Percentiles rank a stretch among this genome's conserved stretches.
These are phyloP conservation scores for Globisporangium recalcitrans DNA, from an alignment of 352 stramenopile species.

Conservation along the genomic window DNA sequence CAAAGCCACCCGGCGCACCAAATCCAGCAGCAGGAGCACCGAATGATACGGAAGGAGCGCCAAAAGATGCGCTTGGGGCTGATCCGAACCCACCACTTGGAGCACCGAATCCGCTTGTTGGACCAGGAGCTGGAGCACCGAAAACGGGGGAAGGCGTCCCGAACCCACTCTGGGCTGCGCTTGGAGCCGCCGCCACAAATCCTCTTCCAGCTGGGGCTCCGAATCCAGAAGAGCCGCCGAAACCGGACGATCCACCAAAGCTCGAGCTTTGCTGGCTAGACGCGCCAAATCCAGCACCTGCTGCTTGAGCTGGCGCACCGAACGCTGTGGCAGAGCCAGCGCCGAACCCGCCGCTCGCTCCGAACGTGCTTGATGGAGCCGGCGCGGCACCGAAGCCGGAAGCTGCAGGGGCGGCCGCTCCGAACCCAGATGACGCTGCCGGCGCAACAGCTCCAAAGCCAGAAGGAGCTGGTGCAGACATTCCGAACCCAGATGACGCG, in stretches of 20 bases:
- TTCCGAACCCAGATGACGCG: conserved; percentile 20
- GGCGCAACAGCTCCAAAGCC: conserved; percentile 12
- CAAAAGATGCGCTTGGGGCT: conserved; percentile 19
- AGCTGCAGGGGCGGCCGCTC: conserved; percentile 17
- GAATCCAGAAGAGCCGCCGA: conserved; percentile 16
- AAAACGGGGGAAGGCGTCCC: conserved; percentile 12
- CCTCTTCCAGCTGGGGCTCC: conserved; percentile 8
- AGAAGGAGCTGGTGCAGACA: conserved; percentile 9
- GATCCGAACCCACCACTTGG: conserved; percentile 15
- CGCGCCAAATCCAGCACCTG: conserved; percentile 1
- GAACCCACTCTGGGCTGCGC: conserved; percentile 1
- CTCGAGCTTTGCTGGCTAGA: conserved; percentile 14
- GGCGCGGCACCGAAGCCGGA: conserved; percentile 30
- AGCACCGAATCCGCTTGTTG: conserved; percentile 26
- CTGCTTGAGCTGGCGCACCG: background rate
- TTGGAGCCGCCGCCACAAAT: conserved; percentile 19
- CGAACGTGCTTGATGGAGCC: conserved; percentile 13
- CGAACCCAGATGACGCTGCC: conserved; percentile 24
- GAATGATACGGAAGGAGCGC: conserved; percentile 25
- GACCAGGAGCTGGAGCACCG: conserved; percentile 11
- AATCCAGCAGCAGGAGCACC: conserved; percentile 20
- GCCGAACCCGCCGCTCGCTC: background rate
- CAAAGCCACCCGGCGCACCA: conserved; percentile 23
- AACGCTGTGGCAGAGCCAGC: conserved; percentile 9
- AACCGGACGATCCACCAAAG: conserved; percentile 33